Percentiles rank a stretch among this genome's conserved stretches.
phyloP scores from a whole-genome alignment of 345 rosid species.

The Euphorbia pulcherrima region DNA sequence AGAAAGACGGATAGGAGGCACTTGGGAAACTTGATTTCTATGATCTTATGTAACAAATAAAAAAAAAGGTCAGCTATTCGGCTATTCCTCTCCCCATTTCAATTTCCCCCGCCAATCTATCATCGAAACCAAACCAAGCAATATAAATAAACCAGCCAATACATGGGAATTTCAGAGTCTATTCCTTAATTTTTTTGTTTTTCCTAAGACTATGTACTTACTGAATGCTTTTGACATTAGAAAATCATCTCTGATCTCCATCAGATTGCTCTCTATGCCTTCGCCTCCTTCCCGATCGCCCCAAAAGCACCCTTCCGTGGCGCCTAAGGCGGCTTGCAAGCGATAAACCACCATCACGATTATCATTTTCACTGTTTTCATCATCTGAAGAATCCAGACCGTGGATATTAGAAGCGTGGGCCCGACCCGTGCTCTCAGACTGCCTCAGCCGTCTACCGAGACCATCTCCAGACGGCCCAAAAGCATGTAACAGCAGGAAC shows the following conservation, averaged over 20 bases:
- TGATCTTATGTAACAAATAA: background rate
- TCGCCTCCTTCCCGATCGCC: constrained; percentile 72
- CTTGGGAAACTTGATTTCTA: constrained; percentile 4
- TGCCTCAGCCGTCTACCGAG: constrained; percentile 42
- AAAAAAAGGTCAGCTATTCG: constrained; percentile 4
- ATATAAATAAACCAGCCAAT: background rate
- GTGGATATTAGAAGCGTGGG: constrained; percentile 21
- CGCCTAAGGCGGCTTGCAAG: constrained; percentile 63
- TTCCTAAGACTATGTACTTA: constrained; percentile 20
- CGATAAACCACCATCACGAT: constrained; percentile 37
- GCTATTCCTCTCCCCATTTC: background rate
- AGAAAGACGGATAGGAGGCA: constrained; percentile 4
- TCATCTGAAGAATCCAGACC: constrained; percentile 46
- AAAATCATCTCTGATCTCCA: constrained; percentile 22
- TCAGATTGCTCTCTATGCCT: constrained; percentile 54
- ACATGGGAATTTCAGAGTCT: constrained; percentile 9
- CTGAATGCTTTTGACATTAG: background rate
- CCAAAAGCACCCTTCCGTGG: constrained; percentile 55
- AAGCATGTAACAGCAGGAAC: constrained; percentile 67
- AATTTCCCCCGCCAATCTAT: constrained; percentile 11
- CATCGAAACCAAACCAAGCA: constrained; percentile 10
- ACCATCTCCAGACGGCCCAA: constrained; percentile 57
- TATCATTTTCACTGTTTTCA: constrained; percentile 21
- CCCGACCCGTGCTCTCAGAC: constrained; percentile 30
- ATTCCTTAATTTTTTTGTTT: constrained; percentile 9